These are phyloP conservation scores for Acer negundo DNA, from an alignment of 345 rosid species.

Conservation along the genomic window DNA sequence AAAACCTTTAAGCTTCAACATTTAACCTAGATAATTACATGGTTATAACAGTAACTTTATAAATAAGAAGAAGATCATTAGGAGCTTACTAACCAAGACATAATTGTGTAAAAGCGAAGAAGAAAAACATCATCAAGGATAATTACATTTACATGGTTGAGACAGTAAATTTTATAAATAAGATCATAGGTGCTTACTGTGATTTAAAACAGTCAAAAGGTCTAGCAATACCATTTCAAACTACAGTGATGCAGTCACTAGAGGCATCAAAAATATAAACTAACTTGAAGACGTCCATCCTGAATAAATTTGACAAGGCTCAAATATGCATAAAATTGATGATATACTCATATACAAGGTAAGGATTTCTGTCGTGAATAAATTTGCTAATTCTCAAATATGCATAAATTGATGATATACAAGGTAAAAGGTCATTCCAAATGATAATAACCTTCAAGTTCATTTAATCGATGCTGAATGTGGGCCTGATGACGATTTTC, in stretches of 20 bases:
- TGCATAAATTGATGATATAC: not conserved
- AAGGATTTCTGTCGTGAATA: not conserved
- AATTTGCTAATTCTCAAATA: not conserved
- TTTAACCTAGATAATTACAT: not conserved
- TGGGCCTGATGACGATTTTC: constrained; percentile 60
- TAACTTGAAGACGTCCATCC: not conserved
- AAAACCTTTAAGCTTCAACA: constrained; percentile 1
- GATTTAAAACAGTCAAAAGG: not conserved
- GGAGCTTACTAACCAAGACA: not conserved
- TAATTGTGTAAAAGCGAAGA: not conserved
- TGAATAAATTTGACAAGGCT: not conserved
- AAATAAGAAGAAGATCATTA: not conserved
- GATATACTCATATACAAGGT: not conserved
- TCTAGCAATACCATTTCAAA: not conserved
- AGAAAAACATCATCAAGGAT: not conserved
- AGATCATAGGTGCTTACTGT: not conserved
- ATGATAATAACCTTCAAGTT: constrained; percentile 75
- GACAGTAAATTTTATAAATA: not conserved
- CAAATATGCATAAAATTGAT: not conserved
- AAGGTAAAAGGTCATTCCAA: constrained; percentile 11
- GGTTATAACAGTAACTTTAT: not conserved
- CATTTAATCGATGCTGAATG: constrained; percentile 66
- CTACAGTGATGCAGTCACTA: not conserved
- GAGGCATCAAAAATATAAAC: not conserved
- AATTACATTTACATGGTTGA: not conserved